Evolutionary conservation across 2,329 filamentous ascomycete genomes (phyloP).

Genomic region (Colletotrichum tabaci): DNA sequence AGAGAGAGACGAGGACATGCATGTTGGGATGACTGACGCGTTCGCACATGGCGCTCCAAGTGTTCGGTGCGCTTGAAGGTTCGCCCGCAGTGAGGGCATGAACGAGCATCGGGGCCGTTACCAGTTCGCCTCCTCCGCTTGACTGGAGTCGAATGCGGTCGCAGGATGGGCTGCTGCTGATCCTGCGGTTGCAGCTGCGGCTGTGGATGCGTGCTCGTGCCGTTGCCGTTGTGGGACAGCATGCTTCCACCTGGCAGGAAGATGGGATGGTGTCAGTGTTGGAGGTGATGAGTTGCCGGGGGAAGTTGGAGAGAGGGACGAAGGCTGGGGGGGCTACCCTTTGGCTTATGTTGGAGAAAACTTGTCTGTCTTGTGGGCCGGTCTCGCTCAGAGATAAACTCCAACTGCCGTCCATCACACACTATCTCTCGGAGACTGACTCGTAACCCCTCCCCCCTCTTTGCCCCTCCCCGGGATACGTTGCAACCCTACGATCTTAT

Average conservation of each 20-base stretch:
- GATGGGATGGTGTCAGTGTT: conserved; percentile 5
- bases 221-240: conserved; percentile 34
- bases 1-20: neutral
- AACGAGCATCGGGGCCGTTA: conserved; percentile 43
- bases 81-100: conserved; percentile 59
- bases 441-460: conserved; percentile 14
- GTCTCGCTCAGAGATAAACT: conserved; percentile 4
- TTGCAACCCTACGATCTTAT: conserved; percentile 16
- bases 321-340: conserved; percentile 19
- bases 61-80: conserved; percentile 63
- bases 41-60: conserved; percentile 61
- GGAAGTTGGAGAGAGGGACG: conserved; percentile 38
- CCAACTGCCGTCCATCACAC: conserved; percentile 22
- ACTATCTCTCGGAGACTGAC: conserved; percentile 38
- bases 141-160: conserved; percentile 40
- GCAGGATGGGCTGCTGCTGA: conserved; percentile 30
- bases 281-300: conserved; percentile 25
- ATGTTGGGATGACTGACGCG: conserved; percentile 53
- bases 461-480: neutral
- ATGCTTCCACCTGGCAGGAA: conserved; percentile 19
- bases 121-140: conserved; percentile 45
- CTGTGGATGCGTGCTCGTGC: conserved; percentile 23
- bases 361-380: conserved; percentile 17
- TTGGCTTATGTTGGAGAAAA: conserved; percentile 43
- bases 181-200: conserved; percentile 34